Base-by-base conservation (phyloP, 345 rosid species). In the Populus pruinosa region DNA sequence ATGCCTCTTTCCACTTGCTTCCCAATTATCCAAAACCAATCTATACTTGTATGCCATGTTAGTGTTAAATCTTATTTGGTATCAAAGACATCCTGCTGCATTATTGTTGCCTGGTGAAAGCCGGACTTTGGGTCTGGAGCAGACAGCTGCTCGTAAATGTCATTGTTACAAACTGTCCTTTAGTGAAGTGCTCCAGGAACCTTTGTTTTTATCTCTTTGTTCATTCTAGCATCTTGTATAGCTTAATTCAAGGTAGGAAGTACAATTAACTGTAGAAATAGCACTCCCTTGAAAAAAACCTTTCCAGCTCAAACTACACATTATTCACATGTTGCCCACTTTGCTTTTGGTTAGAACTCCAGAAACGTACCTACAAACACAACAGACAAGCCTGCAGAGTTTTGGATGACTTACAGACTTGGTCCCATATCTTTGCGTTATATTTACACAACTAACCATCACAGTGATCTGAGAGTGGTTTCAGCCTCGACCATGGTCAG, bases 1-100 rank as follows among this genome's bases (percentile, higher is more conserved):
- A 47, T 71, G 43, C 69, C 33, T 59, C 44, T 25, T 76, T 62
- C 69, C 79, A 79, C 10, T 81, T 18, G 39, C 70, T 43, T 35
- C 50, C 2, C 38, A 41, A 36, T 41, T 38, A 56, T 50, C 66
- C 73, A 47, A 4, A 21, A 5, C 21, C 43, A 68, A 38, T 0
- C 29, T 38, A 8, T 1, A 7, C 13, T 10, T 16, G 5, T 2
- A 35, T 35, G 13, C 70, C 17, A 68, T 17, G 10, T 68, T 53
- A 20, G 59, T 53, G 59, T 53, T 53, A 53, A 53, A 20, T 20
- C 59, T 4, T 53, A 20, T 20, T 20, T 17, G 5, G 59, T 18
- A 5, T 50, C 50, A 44, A 39, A 39, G 50, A 13, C 50, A 2
- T 47, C 17, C 50, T 47, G 50, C 50, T 12, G 50, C 50, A 47